Percentiles rank a stretch among this genome's conserved stretches.
These are phyloP conservation scores for Russula foetens DNA, from an alignment of 768 basidiomycete species.

Conservation along the genomic window DNA sequence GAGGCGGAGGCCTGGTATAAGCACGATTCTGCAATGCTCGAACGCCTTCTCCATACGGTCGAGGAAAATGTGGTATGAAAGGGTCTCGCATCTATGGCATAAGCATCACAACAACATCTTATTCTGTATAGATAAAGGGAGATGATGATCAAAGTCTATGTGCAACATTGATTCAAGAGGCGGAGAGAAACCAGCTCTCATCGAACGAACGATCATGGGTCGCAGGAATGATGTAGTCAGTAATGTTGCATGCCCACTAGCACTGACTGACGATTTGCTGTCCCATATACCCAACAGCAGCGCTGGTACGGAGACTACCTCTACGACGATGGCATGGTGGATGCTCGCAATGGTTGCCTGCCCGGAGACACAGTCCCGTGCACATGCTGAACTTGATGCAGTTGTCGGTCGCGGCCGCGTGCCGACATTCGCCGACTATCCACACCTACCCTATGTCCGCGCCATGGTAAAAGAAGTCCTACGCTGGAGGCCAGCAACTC, in stretches of 20 bases:
- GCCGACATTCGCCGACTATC: not conserved
- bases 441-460: conserved; percentile 1
- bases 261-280: not conserved
- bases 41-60: not conserved
- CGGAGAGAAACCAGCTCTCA: not conserved
- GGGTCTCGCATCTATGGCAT: too few species aligned
- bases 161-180: not conserved
- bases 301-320: not conserved
- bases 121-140: not conserved
- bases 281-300: not conserved
- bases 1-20: not conserved
- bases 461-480: not conserved
- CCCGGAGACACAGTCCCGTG: conserved; percentile 2
- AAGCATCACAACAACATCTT: too few species aligned
- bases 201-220: not conserved
- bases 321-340: not conserved
- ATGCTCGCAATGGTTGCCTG: not conserved
- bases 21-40: not conserved
- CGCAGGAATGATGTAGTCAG: not conserved
- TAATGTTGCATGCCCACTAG: not conserved
- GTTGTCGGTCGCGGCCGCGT: not conserved
- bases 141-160: not conserved
- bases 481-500: not conserved
- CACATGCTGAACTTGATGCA: conserved; percentile 2
- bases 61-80: not conserved